Evolutionary conservation across 768 basidiomycete species (phyloP).

Genomic region (Xerocomellus chrysenteron): DNA sequence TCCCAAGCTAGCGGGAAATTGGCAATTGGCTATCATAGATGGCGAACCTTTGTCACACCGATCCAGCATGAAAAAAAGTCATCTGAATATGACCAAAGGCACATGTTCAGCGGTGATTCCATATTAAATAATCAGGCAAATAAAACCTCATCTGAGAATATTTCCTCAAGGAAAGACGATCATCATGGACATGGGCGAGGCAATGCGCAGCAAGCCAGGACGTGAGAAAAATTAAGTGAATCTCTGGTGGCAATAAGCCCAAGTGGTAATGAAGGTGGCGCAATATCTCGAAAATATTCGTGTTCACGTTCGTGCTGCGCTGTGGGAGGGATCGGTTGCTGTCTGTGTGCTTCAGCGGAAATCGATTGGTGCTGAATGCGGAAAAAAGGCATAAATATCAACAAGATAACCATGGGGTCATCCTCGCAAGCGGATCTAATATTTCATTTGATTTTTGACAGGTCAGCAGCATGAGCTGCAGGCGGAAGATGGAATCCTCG

Average conservation of each 20-base stretch:
- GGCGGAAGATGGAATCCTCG: conserved; percentile 1
- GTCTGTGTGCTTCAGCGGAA: neutral
- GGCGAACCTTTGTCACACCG: conserved; percentile 6
- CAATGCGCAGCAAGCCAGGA: conserved; percentile 11
- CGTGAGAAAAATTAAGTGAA: conserved; percentile 20
- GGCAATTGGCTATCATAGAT: conserved; percentile 6
- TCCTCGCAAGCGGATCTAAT: neutral
- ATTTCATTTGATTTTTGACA: conserved; percentile 6
- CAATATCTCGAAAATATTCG: conserved; percentile 2
- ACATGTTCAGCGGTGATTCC: conserved; percentile 19
- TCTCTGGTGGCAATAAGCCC: neutral
- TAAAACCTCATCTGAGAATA: conserved; percentile 23
- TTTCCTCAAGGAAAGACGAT: conserved; percentile 6
- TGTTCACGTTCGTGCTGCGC: conserved; percentile 4
- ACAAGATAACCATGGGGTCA: neutral
- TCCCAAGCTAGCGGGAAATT: conserved; percentile 5
- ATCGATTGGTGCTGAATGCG: neutral
- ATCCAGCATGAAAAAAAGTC: conserved; percentile 7
- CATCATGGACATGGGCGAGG: conserved; percentile 18
- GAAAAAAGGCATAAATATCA: neutral
- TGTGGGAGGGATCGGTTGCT: conserved; percentile 12
- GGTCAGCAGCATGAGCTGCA: conserved; percentile 1
- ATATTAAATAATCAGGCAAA: conserved; percentile 12
- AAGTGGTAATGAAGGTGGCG: neutral
- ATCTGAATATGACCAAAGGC: conserved; percentile 9